Base-by-base conservation (phyloP, 2,329 filamentous ascomycete genomes). In the Fusarium liriodendri region DNA sequence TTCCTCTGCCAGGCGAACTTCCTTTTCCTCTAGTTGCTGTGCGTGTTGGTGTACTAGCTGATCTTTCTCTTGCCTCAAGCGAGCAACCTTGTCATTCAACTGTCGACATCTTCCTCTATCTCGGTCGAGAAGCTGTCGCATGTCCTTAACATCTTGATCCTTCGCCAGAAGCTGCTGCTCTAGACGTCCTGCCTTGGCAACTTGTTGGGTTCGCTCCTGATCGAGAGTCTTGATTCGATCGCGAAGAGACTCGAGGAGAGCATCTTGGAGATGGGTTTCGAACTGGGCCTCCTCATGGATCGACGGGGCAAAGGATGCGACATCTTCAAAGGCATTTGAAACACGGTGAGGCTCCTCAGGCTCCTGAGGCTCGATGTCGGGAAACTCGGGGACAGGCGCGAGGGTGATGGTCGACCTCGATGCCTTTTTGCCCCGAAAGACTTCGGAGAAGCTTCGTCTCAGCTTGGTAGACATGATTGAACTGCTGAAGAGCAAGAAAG, bases 401-500 rank as follows among this genome's bases (percentile, higher is more conserved):
- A 62, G 40, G 10, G 8, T 18, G 16, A 25, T 27, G 5, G 33
- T 4, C 1, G 40, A 27, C 10, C 25, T 18, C 5, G 20, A 27
- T 6, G 22, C 18, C 25, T 65, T 65, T 1, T 65, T 65, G 4
- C 29, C 20, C 5, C 55, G 37, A 10, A 65, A 52, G 13, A 65
- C 40, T 14, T 58, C 63, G 7, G 63, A 65, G 16, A 65, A 32
- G 55, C 63, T 65, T 4, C 55, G 63, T 61, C 32, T 61, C 18
- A 65, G n/a, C 18, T 54, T 54, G 18, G n/a, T 65, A 3, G 54
- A 61, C 63, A 65, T 65, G 38, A 18, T 22, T 25, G 25, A n/a
- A 32, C 6, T 54, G 10, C 11, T 14, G 6, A 0, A 16, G 50
- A 54, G 20, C 6, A 54, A 20, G 14, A 54, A 9, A 14, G n/a